These are phyloP conservation scores for Zopfia rhizophila DNA, from an alignment of 2,329 filamentous ascomycete genomes.

Conservation along the genomic window DNA sequence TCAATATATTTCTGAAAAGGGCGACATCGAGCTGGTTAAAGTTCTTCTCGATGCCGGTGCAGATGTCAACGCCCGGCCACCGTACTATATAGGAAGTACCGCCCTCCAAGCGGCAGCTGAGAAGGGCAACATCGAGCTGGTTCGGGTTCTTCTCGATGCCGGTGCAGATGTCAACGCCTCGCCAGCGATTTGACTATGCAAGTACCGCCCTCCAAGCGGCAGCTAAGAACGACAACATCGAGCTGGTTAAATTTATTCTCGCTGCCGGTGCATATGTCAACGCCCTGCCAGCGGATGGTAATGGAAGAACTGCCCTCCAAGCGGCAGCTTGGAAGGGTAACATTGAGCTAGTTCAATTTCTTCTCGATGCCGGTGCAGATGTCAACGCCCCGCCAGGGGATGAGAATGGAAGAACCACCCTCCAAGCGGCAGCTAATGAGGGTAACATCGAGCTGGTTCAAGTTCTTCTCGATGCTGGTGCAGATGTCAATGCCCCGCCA, in stretches of 20 bases:
- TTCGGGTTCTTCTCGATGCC: constrained; percentile 24
- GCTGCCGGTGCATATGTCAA: too few species aligned
- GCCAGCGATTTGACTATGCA: not conserved
- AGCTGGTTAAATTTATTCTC: too few species aligned
- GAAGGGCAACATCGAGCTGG: constrained; percentile 35
- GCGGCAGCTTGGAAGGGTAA: too few species aligned
- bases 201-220: too few species aligned
- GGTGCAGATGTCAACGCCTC: constrained; percentile 33
- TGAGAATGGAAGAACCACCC: too few species aligned
- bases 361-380: too few species aligned
- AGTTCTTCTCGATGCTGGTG: constrained; percentile 1
- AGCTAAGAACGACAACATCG: too few species aligned
- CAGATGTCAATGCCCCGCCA: constrained; percentile 2
- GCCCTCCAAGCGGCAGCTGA: constrained; percentile 40
- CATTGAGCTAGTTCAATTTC: too few species aligned
- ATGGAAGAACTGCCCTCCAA: too few species aligned
- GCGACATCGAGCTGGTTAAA: constrained; percentile 1
- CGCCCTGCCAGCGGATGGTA: too few species aligned
- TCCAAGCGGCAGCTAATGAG: too few species aligned
- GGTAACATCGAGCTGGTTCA: constrained; percentile 1
- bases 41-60: not conserved
- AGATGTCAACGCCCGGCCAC: constrained; percentile 9
- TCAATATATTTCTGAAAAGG: constrained; percentile 2
- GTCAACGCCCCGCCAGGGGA: too few species aligned
- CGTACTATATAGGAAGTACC: constrained; percentile 27